A percentile compares a stretch with the other conserved stretches of the same genome.
phyloP scores from a whole-genome alignment of 495 filamentous ascomycete genomes.

The Penicillium argentinense region DNA sequence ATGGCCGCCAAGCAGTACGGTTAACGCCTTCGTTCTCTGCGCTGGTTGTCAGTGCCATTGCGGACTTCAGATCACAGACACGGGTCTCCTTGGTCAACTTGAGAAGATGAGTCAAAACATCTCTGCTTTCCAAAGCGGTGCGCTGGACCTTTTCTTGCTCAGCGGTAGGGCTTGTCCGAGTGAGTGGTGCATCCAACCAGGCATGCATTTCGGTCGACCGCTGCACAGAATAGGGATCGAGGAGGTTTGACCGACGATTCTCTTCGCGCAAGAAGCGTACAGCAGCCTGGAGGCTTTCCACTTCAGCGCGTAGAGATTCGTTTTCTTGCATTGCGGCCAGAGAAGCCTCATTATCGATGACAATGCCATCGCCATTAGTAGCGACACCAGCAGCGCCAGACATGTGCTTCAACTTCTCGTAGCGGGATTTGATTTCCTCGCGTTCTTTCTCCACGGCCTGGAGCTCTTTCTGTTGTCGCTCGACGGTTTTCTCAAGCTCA shows the following conservation, averaged over 20 bases:
- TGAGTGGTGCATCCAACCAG: slow-evolving; percentile 66
- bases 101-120: slow-evolving; percentile 70
- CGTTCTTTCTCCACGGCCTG: slow-evolving; percentile 59
- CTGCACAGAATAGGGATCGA: slow-evolving; percentile 59
- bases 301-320: slow-evolving; percentile 68
- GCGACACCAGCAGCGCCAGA: slow-evolving; percentile 54
- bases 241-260: slow-evolving; percentile 62
- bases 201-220: slow-evolving; percentile 51
- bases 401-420: slow-evolving; percentile 53
- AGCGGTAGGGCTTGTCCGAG: slow-evolving; percentile 39
- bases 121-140: slow-evolving; percentile 65
- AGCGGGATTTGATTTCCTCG: slow-evolving; percentile 71
- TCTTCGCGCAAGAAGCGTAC: slow-evolving; percentile 79
- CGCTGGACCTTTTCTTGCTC: slow-evolving; percentile 57
- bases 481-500: slow-evolving; percentile 37
- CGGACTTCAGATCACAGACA: slow-evolving; percentile 54
- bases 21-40: slow-evolving; percentile 37
- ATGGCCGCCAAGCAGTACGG: slow-evolving; percentile 60
- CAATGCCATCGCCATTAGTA: slow-evolving; percentile 38
- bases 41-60: slow-evolving; percentile 29
- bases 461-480: slow-evolving; percentile 44
- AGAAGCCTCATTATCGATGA: slow-evolving; percentile 44
- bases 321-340: slow-evolving; percentile 69
- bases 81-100: slow-evolving; percentile 60
- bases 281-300: slow-evolving; percentile 67